These are phyloP conservation scores for Ceriops decandra DNA, from an alignment of 345 rosid genomes.

Conservation along the genomic window DNA sequence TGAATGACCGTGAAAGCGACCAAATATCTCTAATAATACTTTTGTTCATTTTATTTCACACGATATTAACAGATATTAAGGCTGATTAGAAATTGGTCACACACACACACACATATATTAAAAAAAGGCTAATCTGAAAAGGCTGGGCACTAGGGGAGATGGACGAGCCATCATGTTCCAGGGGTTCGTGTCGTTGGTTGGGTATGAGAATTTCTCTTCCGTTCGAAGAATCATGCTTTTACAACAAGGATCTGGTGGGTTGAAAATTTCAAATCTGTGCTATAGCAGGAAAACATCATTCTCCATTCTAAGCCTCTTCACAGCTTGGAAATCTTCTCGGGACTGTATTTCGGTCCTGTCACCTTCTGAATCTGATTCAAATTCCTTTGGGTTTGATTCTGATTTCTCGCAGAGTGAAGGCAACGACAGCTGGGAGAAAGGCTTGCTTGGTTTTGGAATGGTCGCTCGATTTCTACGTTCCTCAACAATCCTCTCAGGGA, in stretches of 20 bases:
- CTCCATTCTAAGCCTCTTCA: slow-evolving; percentile 27
- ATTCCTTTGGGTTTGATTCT: slow-evolving; percentile 37
- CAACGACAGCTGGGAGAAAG: slow-evolving; percentile 30
- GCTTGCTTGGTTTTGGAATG: slow-evolving; percentile 18
- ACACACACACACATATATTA: too few species aligned
- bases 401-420: slow-evolving; percentile 49
- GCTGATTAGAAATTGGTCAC: neutral
- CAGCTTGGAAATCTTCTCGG: slow-evolving; percentile 21
- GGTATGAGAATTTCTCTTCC: slow-evolving; percentile 14
- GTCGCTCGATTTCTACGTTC: slow-evolving; percentile 23
- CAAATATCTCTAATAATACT: neutral
- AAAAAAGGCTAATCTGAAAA: slow-evolving; percentile 7
- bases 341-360: slow-evolving; percentile 27
- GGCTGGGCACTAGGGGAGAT: slow-evolving; percentile 31
- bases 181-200: slow-evolving; percentile 13
- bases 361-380: slow-evolving; percentile 37
- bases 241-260: slow-evolving; percentile 5
- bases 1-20: neutral
- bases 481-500: slow-evolving; percentile 37
- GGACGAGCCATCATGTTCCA: too few species aligned
- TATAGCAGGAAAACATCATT: slow-evolving; percentile 11
- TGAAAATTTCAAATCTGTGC: slow-evolving; percentile 6
- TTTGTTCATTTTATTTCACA: neutral
- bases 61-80: neutral
- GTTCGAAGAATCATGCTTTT: slow-evolving; percentile 10